These are phyloP conservation scores for Tulasnella sp. DNA, from an alignment of 768 basidiomycete genomes.

Conservation along the genomic window DNA sequence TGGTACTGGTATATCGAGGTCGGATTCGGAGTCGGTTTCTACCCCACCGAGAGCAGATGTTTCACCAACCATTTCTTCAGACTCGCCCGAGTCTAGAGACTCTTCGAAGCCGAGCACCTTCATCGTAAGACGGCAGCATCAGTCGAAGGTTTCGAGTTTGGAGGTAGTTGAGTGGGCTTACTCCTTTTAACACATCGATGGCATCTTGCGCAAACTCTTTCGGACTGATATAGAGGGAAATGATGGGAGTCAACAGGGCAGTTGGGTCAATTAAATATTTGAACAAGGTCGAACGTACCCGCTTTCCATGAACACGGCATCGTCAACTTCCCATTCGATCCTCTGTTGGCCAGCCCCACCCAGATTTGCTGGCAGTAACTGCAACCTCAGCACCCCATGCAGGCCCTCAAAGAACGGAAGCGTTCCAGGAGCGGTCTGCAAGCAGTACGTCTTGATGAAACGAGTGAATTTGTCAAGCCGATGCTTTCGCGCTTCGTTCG, in stretches of 20 bases:
- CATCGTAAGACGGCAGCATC: not conserved
- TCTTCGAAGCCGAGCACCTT: conserved; percentile 72
- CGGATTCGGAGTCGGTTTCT: conserved; percentile 4
- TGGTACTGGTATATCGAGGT: not conserved
- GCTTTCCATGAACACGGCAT: conserved; percentile 88
- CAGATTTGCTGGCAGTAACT: conserved; percentile 65
- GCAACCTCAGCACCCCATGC: conserved; percentile 73
- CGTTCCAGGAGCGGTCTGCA: conserved; percentile 77
- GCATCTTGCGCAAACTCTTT: conserved; percentile 93
- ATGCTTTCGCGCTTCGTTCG: conserved; percentile 61
- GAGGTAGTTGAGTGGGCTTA: conserved; percentile 31
- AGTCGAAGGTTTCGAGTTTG: not conserved
- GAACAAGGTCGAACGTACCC: conserved; percentile 50
- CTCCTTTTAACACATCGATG: conserved; percentile 82
- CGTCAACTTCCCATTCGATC: conserved; percentile 87
- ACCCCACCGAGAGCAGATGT: not conserved
- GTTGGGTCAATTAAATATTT: conserved; percentile 12
- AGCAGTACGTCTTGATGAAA: conserved; percentile 77
- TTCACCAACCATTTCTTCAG: not conserved
- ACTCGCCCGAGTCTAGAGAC: conserved; percentile 20
- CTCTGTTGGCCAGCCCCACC: conserved; percentile 67
- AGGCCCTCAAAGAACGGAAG: conserved; percentile 72
- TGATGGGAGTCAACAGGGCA: not conserved
- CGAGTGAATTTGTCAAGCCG: conserved; percentile 63
- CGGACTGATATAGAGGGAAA: conserved; percentile 43